Percentiles rank a stretch among this genome's conserved stretches.
phyloP scores from a whole-genome alignment of 139 green algal genomes.

The Closterium sp. region DNA sequence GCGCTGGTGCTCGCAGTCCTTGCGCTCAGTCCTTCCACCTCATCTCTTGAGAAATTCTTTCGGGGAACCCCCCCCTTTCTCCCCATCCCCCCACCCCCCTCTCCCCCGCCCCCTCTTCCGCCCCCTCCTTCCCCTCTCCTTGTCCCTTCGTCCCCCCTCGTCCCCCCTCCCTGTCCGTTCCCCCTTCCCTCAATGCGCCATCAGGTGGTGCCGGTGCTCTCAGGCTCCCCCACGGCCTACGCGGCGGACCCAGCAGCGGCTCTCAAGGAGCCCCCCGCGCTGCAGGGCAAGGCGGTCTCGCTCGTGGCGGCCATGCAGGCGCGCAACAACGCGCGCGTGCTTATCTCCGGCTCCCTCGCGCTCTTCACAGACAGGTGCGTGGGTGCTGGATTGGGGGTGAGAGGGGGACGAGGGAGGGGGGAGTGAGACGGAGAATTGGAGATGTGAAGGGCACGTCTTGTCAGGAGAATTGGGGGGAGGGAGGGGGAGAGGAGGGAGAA shows the following conservation, averaged over 20 bases:
- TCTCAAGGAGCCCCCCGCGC: slow-evolving; percentile 24
- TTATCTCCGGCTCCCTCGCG: slow-evolving; percentile 77
- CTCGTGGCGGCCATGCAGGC: slow-evolving; percentile 69
- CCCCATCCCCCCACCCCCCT: too few relatives aligned
- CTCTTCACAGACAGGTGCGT: slow-evolving; percentile 71
- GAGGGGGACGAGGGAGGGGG: too few relatives aligned
- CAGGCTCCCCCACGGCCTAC: slow-evolving; percentile 37
- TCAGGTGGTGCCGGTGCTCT: slow-evolving; percentile 47
- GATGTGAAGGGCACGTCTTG: too few relatives aligned
- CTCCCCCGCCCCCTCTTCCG: neutral
- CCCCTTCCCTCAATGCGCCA: neutral
- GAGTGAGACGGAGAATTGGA: too few relatives aligned
- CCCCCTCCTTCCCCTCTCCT: too few relatives aligned
- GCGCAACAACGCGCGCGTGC: slow-evolving; percentile 81
- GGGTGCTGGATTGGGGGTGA: neutral
- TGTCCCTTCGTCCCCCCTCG: too few relatives aligned
- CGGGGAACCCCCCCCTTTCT: too few relatives aligned
- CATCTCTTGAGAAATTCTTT: neutral
- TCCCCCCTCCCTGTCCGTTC: neutral
- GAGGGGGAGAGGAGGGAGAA: too few relatives aligned
- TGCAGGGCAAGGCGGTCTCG: slow-evolving; percentile 54
- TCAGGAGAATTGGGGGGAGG: too few relatives aligned
- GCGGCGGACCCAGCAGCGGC: slow-evolving; percentile 7
- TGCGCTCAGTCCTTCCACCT: neutral
- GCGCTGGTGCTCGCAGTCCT: neutral